Conservation (phyloP, 306 rosid species). For the Ceratonia siliqua region DNA sequence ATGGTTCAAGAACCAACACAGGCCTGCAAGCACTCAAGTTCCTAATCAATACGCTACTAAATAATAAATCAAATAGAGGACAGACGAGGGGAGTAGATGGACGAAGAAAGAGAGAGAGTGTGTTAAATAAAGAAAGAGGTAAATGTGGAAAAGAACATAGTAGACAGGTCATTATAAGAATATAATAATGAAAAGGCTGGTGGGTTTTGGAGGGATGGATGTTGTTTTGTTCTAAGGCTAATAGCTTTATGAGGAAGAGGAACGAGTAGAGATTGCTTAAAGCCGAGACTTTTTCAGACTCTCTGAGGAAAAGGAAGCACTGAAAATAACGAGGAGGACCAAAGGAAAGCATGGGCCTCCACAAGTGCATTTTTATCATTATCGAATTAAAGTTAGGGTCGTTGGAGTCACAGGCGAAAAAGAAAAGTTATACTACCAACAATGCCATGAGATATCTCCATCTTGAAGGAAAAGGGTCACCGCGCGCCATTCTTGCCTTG, state of each 20-base stretch:
- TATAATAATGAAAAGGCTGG: slow-evolving; percentile 31
- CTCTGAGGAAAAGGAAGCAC: slow-evolving; percentile 17
- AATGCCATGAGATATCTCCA: slow-evolving; percentile 23
- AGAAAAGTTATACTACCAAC: slow-evolving; percentile 20
- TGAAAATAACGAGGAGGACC: slow-evolving; percentile 29
- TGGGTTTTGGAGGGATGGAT: slow-evolving; percentile 36
- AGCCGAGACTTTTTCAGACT: slow-evolving; percentile 16
- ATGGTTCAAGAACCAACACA: slow-evolving; percentile 13
- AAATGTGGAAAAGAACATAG: slow-evolving; percentile 30
- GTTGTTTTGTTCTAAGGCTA: slow-evolving; percentile 37
- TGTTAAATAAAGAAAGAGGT: not conserved
- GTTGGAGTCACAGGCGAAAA: slow-evolving; percentile 10
- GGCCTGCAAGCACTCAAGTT: slow-evolving; percentile 36
- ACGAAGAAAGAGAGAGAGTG: not conserved
- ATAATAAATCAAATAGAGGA: not conserved
- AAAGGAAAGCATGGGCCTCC: slow-evolving; percentile 27
- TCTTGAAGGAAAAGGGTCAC: slow-evolving; percentile 19
- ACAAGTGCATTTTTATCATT: not conserved
- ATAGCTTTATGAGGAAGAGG: not conserved
- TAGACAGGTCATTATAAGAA: slow-evolving; percentile 40
- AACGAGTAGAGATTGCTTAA: slow-evolving; percentile 19
- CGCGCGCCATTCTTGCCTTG: slow-evolving; percentile 1
- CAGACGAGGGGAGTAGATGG: not conserved
- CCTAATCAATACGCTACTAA: slow-evolving; percentile 31
- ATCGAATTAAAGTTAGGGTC: slow-evolving; percentile 4